phyloP scores from a whole-genome alignment of 345 rosid genomes.

The Eucalyptus curtisii region DNA sequence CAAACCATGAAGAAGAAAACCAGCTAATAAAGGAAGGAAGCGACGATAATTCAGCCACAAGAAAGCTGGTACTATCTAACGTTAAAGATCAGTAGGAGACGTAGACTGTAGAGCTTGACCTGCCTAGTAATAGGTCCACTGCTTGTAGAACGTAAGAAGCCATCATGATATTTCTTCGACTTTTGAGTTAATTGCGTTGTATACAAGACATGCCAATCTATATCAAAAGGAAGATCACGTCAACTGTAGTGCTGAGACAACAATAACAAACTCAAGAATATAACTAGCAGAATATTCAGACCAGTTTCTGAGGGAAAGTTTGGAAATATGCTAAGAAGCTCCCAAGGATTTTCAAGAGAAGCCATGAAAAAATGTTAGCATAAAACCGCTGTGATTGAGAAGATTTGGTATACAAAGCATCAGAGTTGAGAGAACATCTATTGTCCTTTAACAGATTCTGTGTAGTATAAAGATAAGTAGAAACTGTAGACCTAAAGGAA shows the following conservation, averaged over 20 bases:
- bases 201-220: neutral
- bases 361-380: neutral
- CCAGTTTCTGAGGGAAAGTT: too few relatives aligned
- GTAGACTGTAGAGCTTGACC: slow-evolving; percentile 9
- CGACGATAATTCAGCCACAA: neutral
- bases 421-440: neutral
- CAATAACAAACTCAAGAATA: too few relatives aligned
- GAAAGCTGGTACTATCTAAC: neutral
- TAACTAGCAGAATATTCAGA: too few relatives aligned
- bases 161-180: slow-evolving; percentile 46
- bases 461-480: too few relatives aligned
- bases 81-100: neutral
- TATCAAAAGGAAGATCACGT: too few relatives aligned
- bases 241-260: too few relatives aligned
- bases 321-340: too few relatives aligned
- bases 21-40: neutral
- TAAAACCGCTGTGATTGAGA: neutral
- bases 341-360: too few relatives aligned
- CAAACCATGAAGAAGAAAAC: neutral
- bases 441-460: too few relatives aligned
- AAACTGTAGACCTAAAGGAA: too few relatives aligned
- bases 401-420: neutral
- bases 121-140: slow-evolving; percentile 32
- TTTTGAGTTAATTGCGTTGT: slow-evolving; percentile 16
- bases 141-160: slow-evolving; percentile 19